Percentiles rank a stretch among this genome's conserved stretches.
Evolutionary conservation across 306 rosid species (phyloP).

Genomic region (Ammopiptanthus mongolicus): DNA sequence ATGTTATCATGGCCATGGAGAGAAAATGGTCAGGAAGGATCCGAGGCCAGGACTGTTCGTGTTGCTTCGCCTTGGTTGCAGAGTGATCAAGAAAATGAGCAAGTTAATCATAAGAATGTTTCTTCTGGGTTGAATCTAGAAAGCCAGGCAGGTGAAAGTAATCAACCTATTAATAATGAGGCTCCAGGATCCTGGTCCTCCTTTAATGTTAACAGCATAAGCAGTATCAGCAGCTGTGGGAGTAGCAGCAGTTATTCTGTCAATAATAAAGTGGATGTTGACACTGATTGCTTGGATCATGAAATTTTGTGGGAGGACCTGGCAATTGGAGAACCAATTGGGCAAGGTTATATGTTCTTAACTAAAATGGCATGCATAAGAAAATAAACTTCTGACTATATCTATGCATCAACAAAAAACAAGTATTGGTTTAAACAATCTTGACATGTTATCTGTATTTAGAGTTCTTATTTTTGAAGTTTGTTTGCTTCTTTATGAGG

Average conservation of each 20-base stretch:
- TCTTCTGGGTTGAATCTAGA: conserved; percentile 43
- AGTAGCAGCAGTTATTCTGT: conserved; percentile 70
- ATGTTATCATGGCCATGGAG: conserved; percentile 91
- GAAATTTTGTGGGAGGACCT: conserved; percentile 99
- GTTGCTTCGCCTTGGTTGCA: conserved; percentile 71
- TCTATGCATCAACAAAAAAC: conserved; percentile 1
- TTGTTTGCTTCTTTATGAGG: background rate
- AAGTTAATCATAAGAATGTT: conserved; percentile 34
- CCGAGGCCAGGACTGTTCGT: conserved; percentile 46
- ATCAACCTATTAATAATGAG: conserved; percentile 56
- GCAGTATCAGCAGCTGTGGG: conserved; percentile 96
- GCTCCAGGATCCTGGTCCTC: conserved; percentile 89
- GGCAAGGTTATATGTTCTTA: conserved; percentile 65
- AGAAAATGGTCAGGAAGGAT: conserved; percentile 57
- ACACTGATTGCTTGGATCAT: conserved; percentile 77
- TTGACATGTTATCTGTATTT: background rate
- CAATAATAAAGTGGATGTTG: conserved; percentile 66
- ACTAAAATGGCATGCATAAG: conserved; percentile 7
- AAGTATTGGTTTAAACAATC: background rate
- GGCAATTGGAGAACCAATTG: conserved; percentile 85
- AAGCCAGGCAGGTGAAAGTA: conserved; percentile 46
- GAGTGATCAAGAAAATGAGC: conserved; percentile 67
- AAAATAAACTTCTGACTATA: conserved; percentile 3
- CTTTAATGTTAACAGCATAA: conserved; percentile 78
- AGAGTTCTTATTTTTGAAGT: background rate